These are phyloP conservation scores for Gossypium rotundifolium DNA, from an alignment of 345 rosid genomes.

Conservation along the genomic window DNA sequence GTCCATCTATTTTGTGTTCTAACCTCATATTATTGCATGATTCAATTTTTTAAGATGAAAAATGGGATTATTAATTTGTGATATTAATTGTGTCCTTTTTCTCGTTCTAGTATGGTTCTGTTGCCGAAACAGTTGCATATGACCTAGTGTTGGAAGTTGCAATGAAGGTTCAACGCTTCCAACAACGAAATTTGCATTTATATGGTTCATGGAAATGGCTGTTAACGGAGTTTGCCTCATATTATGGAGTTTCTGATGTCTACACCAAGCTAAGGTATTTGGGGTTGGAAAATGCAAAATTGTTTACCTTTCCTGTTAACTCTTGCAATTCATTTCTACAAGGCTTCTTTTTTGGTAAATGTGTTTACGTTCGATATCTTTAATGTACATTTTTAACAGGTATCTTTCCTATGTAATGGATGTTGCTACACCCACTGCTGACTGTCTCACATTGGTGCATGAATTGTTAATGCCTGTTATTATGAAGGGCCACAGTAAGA, in stretches of 20 bases:
- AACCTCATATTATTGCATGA: not conserved
- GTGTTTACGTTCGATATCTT: constrained; percentile 3
- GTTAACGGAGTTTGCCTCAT: constrained; percentile 80
- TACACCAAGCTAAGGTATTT: constrained; percentile 83
- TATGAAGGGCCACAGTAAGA: constrained; percentile 77
- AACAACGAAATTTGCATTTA: constrained; percentile 75
- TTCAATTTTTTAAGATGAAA: not conserved
- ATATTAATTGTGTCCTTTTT: constrained; percentile 21
- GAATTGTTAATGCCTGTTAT: constrained; percentile 80
- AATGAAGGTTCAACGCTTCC: constrained; percentile 82
- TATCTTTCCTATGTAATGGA: constrained; percentile 96
- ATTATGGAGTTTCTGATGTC: constrained; percentile 87
- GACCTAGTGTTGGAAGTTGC: constrained; percentile 87
- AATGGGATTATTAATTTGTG: constrained; percentile 6
- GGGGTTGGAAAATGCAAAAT: not conserved
- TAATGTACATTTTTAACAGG: constrained; percentile 33
- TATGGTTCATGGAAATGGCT: constrained; percentile 98
- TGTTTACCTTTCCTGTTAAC: not conserved
- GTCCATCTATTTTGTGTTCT: not conserved
- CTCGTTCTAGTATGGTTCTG: constrained; percentile 70
- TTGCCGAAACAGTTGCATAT: constrained; percentile 97
- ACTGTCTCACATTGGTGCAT: constrained; percentile 80
- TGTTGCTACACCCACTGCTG: constrained; percentile 96
- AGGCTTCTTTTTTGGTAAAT: not conserved
- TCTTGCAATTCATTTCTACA: constrained; percentile 4